phyloP scores from a whole-genome alignment of 2,329 filamentous ascomycete genomes.

The Calonectria leucothoes region DNA sequence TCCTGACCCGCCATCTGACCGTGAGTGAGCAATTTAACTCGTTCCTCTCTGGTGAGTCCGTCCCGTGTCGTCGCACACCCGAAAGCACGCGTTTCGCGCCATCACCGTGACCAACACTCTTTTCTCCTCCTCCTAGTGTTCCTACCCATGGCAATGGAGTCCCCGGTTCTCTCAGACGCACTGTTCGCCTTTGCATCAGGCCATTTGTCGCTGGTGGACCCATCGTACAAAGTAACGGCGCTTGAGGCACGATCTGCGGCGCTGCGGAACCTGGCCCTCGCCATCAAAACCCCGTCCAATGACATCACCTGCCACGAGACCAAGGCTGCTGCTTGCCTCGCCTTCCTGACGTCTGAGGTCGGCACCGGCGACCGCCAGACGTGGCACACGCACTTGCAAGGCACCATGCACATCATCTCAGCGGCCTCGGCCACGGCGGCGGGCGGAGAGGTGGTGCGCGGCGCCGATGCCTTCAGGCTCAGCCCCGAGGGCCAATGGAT shows the following conservation, averaged over 20 bases:
- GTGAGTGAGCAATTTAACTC: constrained; percentile 18
- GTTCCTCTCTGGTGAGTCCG: constrained; percentile 5
- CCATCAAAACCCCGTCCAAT: constrained; percentile 7
- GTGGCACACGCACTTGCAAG: constrained; percentile 15
- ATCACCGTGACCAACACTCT: background rate
- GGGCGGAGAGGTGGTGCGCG: background rate
- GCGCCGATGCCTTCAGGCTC: constrained; percentile 7
- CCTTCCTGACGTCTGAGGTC: constrained; percentile 4
- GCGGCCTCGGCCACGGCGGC: background rate
- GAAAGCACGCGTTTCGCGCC: too few species aligned
- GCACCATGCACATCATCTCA: background rate
- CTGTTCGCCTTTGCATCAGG: constrained; percentile 11
- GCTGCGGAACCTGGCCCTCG: constrained; percentile 1
- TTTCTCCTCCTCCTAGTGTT: background rate
- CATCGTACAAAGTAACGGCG: constrained; percentile 5
- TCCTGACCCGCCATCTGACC: constrained; percentile 1
- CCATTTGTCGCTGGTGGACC: constrained; percentile 3
- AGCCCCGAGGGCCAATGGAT: constrained; percentile 10
- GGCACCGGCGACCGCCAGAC: background rate
- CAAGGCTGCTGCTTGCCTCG: constrained; percentile 7
- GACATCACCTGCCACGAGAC: background rate
- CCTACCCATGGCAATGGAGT: constrained; percentile 15
- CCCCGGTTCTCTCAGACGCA: constrained; percentile 2
- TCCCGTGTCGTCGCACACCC: too few species aligned
- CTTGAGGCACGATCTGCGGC: constrained; percentile 9